These are phyloP conservation scores for Fusarium praegraminearum DNA, from an alignment of 2,329 filamentous ascomycete species.

Conservation along the genomic window DNA sequence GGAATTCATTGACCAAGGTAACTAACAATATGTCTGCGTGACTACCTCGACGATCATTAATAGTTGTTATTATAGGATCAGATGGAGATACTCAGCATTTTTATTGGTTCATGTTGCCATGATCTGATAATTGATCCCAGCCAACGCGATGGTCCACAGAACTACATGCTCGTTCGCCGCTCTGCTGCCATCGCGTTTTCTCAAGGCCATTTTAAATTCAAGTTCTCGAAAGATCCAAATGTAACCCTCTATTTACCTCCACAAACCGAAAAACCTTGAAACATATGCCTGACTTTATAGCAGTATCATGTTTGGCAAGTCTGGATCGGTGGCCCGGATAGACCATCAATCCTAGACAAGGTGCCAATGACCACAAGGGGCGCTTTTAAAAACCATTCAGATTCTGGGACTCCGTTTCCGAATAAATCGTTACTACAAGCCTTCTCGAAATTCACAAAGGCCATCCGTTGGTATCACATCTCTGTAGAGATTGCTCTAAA, in stretches of 20 bases:
- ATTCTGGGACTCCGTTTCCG: background rate
- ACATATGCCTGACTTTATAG: fast-evolving
- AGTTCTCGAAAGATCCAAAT: background rate
- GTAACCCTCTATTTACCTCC: background rate
- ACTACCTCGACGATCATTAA: background rate
- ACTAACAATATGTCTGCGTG: fast-evolving
- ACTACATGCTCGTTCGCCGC: background rate
- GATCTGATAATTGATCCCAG: background rate
- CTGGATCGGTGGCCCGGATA: background rate
- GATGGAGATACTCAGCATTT: background rate
- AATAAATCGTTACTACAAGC: background rate
- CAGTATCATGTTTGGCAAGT: background rate
- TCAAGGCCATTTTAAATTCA: background rate
- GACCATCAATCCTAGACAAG: background rate
- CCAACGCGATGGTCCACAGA: background rate
- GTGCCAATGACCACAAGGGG: background rate
- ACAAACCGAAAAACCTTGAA: fast-evolving
- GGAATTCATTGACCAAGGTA: background rate
- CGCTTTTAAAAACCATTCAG: background rate
- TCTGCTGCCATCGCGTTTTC: background rate
- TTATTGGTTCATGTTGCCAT: background rate
- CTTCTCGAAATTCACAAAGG: background rate
- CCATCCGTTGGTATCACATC: background rate
- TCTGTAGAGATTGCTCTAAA: fast-evolving
- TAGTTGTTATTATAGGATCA: background rate